A percentile compares a stretch with the other conserved stretches of the same genome.
phyloP scores from a whole-genome alignment of 306 rosid species.

The Trifolium dubium region DNA sequence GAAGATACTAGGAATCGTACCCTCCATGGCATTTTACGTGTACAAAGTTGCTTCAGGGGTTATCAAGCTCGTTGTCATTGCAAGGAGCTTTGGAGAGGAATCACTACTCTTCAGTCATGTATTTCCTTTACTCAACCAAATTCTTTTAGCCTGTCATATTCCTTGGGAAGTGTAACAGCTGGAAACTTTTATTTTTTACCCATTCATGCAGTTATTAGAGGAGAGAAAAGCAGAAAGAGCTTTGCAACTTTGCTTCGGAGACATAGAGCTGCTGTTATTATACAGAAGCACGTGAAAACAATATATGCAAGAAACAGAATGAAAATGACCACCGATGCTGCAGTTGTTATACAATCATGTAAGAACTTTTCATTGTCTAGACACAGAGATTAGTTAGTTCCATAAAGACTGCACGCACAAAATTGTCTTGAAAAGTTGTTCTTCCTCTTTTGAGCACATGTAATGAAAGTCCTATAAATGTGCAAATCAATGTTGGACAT shows the following conservation, averaged over 20 bases:
- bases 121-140: slow-evolving; percentile 40
- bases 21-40: slow-evolving; percentile 84
- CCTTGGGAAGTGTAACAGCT: slow-evolving; percentile 35
- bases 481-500: slow-evolving; percentile 27
- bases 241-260: slow-evolving; percentile 65
- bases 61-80: slow-evolving; percentile 74
- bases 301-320: slow-evolving; percentile 55
- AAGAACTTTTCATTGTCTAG: slow-evolving; percentile 29
- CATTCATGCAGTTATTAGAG: slow-evolving; percentile 76
- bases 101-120: slow-evolving; percentile 87
- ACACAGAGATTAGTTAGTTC: slow-evolving; percentile 25
- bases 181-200: slow-evolving; percentile 20
- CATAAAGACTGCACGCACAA: slow-evolving; percentile 10
- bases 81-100: slow-evolving; percentile 73
- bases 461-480: not conserved
- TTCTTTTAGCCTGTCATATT: slow-evolving; percentile 43
- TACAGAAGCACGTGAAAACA: slow-evolving; percentile 75
- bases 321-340: slow-evolving; percentile 60
- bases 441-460: not conserved
- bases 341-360: slow-evolving; percentile 81
- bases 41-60: slow-evolving; percentile 98
- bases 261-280: slow-evolving; percentile 72
- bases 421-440: slow-evolving; percentile 8
- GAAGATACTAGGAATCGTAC: slow-evolving; percentile 98
- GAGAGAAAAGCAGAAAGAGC: slow-evolving; percentile 71